Evolutionary conservation across 768 basidiomycete species (phyloP).

Genomic region (Lanmaoa rubissima): DNA sequence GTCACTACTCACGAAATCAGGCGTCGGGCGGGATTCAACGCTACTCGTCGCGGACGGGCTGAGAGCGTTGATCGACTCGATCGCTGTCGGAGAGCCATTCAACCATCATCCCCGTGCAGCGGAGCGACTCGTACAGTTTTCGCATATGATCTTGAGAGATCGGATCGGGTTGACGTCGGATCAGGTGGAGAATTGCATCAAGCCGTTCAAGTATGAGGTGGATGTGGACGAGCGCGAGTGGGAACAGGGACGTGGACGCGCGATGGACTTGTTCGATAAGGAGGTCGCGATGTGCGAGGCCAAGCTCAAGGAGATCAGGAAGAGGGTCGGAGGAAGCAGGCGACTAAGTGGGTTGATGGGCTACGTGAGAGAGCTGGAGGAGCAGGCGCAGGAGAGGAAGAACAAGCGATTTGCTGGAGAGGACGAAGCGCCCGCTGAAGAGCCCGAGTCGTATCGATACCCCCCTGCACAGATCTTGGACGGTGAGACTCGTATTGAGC

Average conservation of each 20-base stretch:
- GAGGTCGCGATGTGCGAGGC: constrained; percentile 83
- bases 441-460: constrained; percentile 80
- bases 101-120: constrained; percentile 85
- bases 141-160: constrained; percentile 89
- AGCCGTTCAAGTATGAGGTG: constrained; percentile 98
- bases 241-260: constrained; percentile 75
- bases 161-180: constrained; percentile 93
- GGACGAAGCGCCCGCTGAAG: constrained; percentile 37
- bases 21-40: constrained; percentile 92
- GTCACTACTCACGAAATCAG: constrained; percentile 91
- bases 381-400: constrained; percentile 65
- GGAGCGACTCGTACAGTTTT: constrained; percentile 88
- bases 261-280: constrained; percentile 78
- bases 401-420: constrained; percentile 44
- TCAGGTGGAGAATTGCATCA: constrained; percentile 99
- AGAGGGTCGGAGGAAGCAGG: constrained; percentile 84
- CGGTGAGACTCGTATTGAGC: constrained; percentile 50
- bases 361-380: constrained; percentile 83
- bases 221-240: constrained; percentile 93
- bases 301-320: constrained; percentile 83
- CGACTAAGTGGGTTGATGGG: constrained; percentile 71
- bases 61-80: constrained; percentile 84
- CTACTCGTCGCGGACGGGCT: constrained; percentile 93
- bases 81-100: constrained; percentile 88
- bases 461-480: constrained; percentile 90